Evolutionary conservation across 2,329 filamentous ascomycete genomes (phyloP), one percentile per base, ranked within the genome.

Genomic region (Fusarium proliferatum): DNA sequence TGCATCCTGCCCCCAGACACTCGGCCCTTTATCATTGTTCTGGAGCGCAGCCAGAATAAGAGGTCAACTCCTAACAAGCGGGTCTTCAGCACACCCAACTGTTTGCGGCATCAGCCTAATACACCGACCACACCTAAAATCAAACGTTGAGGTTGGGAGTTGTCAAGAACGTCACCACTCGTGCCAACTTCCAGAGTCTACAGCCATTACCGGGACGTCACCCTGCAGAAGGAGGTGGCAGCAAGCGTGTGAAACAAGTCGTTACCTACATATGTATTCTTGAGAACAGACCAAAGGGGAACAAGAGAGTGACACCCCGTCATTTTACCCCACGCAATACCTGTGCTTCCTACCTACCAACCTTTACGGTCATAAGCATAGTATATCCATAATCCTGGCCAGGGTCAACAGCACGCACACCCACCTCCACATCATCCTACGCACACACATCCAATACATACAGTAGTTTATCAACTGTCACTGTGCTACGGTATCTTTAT

Each of bases 41-140:
- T 61, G 19, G 53, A 62, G 68, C 23, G 57, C 34, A 49, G 30
- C 21, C 48, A 51, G 38, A 46, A 48, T 46, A 30, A 36, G 21
- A 34, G 41, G 30, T 17, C 42, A 49, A 26, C 55, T 48, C n/a
- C 28, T 58, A 51, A 58, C 42, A 26, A 58, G 56, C 56, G 56
- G 42, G 56, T 58, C 42, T 34, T 58, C 9, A 41, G 23, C 34
- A 55, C 34, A 55, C 51, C 26, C 48, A 41, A 42, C 48, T 61
- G 42, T 30, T 69, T 61, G 38, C 51, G 61, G 70, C 46, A 73
- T 73, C 66, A 73, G 70, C 53, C 71, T 73, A 71, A 73, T 62
- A 46, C 46, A 38, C 39, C 53, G 60, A 59, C 55, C 46, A 62
- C 51, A 60, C 42, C 61, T 51, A 36, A 36, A 41, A 41, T 19